Percentiles rank a stretch among this genome's conserved stretches.
These are phyloP conservation scores for Hirsutella minnesotensis DNA, from an alignment of 2,329 filamentous ascomycete species.

Conservation along the genomic window DNA sequence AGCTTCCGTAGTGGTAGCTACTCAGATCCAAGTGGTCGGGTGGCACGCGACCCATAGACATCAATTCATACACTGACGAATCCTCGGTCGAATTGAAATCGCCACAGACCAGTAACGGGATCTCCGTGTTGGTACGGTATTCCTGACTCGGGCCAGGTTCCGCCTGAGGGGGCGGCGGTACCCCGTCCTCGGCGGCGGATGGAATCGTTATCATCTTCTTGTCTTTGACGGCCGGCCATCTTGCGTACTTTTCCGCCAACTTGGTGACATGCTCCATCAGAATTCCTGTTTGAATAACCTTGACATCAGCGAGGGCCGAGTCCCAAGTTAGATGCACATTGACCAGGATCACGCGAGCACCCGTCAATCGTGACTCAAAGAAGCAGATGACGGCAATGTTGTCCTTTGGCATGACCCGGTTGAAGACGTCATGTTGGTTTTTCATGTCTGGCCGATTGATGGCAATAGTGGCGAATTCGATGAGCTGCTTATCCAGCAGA, in stretches of 20 bases:
- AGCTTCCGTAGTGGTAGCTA: constrained; percentile 79
- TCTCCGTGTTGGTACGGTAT: constrained; percentile 75
- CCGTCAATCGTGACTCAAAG: constrained; percentile 82
- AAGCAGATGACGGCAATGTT: constrained; percentile 90
- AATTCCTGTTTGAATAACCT: constrained; percentile 90
- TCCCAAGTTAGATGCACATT: constrained; percentile 97
- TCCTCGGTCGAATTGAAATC: constrained; percentile 89
- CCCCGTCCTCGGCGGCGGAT: constrained; percentile 27
- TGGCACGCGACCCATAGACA: constrained; percentile 67
- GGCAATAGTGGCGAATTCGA: constrained; percentile 83
- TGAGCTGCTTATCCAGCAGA: constrained; percentile 82
- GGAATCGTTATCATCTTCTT: constrained; percentile 49
- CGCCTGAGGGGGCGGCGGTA: constrained; percentile 37
- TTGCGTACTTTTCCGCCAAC: constrained; percentile 73
- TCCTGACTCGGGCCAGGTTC: constrained; percentile 73
- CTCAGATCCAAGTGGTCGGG: constrained; percentile 72
- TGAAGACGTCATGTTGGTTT: constrained; percentile 94
- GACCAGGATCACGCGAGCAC: constrained; percentile 82
- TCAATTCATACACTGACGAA: constrained; percentile 83
- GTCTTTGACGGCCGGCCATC: constrained; percentile 69
- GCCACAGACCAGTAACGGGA: constrained; percentile 83
- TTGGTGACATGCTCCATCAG: constrained; percentile 86
- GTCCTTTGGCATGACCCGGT: constrained; percentile 95
- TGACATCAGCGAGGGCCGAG: constrained; percentile 80
- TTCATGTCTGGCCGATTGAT: constrained; percentile 97